Base-by-base conservation (phyloP, 169 alveolate species). In the Plasmodium gonderi region DNA sequence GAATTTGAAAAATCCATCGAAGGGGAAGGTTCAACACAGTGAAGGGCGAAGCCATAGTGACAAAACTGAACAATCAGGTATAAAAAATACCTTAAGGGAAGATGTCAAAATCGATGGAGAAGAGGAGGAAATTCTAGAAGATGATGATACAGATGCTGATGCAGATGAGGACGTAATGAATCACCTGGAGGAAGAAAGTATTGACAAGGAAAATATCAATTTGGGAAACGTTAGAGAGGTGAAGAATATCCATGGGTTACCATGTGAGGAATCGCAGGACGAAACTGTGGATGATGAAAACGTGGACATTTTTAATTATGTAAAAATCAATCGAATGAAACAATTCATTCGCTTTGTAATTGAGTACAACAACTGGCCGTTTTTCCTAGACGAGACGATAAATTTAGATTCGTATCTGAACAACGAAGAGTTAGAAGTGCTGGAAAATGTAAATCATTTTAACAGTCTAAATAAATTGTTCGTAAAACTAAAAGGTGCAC, bases 281-380 rank as follows among this genome's bases (percentile, higher is more conserved):
- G 44, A 51, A 38, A 49, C 68, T 33, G 79, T 75, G 33, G 93
- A 87, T 60, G 93, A 87, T 29, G 93, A 87, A 38, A 38, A 87
- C 11, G 93, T 87, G 33, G 93, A 87, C 8, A 87, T 87, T n/a
- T 87, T 87, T 67, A 87, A 87, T 14, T 87, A 75, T 17, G 23
- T 60, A 1, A 87, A 87, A 51, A 49, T 75, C 5, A 87, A 87
- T 44, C 11, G 79, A 38, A 87, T 87, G 6, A 74, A 60, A n/a
- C 93, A 87, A 17, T 87, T 87, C 47, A 87, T 87, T 38, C 87
- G 93, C 3, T 87, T 87, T 42, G 47, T 87, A 17, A 75, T 75
- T 45, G 93, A 87, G 44, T 87, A 87, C 67, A 87, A 87, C 54
- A 44, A 87, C 36, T 87, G 93, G 93, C 93, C 93, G n/a, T 74